Conservation (phyloP, 768 basidiomycete species). For the Xanthoconium purpureum region DNA sequence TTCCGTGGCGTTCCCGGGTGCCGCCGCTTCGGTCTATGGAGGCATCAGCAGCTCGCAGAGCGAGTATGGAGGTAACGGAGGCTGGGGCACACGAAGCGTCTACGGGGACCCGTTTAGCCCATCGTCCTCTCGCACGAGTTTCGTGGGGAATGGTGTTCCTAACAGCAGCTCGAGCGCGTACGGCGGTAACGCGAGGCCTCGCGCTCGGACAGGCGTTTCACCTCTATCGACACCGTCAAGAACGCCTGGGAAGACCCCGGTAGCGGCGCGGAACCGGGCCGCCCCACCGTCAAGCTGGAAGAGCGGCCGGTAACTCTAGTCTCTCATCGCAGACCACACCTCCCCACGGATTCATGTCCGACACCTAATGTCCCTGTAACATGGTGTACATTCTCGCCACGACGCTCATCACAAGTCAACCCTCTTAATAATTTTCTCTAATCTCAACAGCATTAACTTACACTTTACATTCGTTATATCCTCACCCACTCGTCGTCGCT, state of each 20-base stretch:
- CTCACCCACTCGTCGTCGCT: conserved; percentile 4
- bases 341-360: neutral
- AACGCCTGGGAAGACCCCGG: conserved; percentile 18
- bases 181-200: conserved; percentile 26
- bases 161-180: conserved; percentile 19
- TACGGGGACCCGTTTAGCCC: conserved; percentile 68
- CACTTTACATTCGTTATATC: conserved; percentile 8
- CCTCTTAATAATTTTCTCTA: conserved; percentile 13
- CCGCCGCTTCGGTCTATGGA: conserved; percentile 54
- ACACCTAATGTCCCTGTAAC: neutral
- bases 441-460: conserved; percentile 9
- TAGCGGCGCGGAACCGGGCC: conserved; percentile 25
- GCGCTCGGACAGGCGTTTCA: conserved; percentile 33
- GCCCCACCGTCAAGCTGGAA: conserved; percentile 68
- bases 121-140: conserved; percentile 16
- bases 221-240: conserved; percentile 21
- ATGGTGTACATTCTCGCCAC: neutral
- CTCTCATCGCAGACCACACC: neutral
- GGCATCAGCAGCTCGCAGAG: conserved; percentile 54
- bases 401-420: neutral
- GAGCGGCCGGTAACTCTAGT: conserved; percentile 18
- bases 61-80: conserved; percentile 55
- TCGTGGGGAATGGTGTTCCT: conserved; percentile 1
- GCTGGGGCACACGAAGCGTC: conserved; percentile 58
- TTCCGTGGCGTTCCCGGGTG: conserved; percentile 49